Base-by-base conservation (phyloP, 495 filamentous ascomycete genomes). In the Podospora pseudopauciseta region DNA sequence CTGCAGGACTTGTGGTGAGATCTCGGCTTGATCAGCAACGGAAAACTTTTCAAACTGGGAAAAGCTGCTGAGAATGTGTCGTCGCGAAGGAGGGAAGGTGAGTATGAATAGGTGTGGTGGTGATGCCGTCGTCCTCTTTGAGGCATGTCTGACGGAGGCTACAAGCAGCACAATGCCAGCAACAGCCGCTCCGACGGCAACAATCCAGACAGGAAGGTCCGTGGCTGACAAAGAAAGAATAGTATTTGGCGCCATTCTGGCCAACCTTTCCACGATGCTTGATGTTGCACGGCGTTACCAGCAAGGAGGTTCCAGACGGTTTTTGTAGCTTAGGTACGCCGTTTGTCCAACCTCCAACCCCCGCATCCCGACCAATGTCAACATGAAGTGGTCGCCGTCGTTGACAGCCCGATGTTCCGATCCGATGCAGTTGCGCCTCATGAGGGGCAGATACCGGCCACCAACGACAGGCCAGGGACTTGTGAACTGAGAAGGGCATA, bases 41-140 rank as follows among this genome's bases (percentile, higher is more conserved):
- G 65, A 64, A 19, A 44, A 32, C 54, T 73, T 75, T 4, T 71
- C 68, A n/a, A 69, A 69, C 2, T 57, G 34, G 3, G 68, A 49
- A 0, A 72, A 56, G 0, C 55, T 66, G 20, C 69, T 65, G 19
- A 86, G 20, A 81, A 83, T 65, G 82, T 85, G 30, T 74, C 84
- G 34, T 70, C 83, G 6, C 39, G 80, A 74, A 0, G 73, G 73
- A 0, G 73, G 73, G 30, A 75, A 75, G 23, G 23, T 23, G 23
- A 23, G 23, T 0, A 66, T 63, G 26, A 67, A 27, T 9, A 70
- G 5, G 23, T 75, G 67, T 1, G 73, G 73, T 5, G 53, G 62
- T 16, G 54, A 9, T 63, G 61, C 9, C 20, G 61, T 28, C 5
- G 61, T 28, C 5, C 39, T 16, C 39, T 49, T 49, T 11, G 13